These are phyloP conservation scores for Pseudopithomyces chartarum DNA, from an alignment of 2,329 filamentous ascomycete species.

Conservation along the genomic window DNA sequence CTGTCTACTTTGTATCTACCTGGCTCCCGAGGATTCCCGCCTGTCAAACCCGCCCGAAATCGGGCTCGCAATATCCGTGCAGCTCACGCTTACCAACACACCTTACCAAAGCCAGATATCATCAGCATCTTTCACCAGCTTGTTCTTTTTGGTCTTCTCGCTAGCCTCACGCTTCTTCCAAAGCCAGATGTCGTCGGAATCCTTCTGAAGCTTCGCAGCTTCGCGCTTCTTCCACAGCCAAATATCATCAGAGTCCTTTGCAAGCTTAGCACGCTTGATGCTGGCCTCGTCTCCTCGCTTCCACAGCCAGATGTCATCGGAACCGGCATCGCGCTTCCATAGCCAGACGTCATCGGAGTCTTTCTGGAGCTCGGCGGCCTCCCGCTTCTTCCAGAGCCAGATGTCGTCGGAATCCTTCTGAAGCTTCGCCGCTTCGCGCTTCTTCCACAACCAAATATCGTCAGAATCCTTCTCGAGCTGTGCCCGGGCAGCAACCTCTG, in stretches of 20 bases:
- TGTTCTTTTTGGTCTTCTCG: slow-evolving; percentile 1
- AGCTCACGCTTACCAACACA: background rate
- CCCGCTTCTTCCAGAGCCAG: slow-evolving; percentile 4
- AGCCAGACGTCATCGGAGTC: slow-evolving; percentile 3
- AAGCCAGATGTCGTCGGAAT: slow-evolving; percentile 2
- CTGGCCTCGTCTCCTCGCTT: background rate
- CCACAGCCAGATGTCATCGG: slow-evolving; percentile 1
- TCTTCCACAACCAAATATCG: background rate
- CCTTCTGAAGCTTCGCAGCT: background rate
- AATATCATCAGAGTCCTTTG: background rate
- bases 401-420: slow-evolving; percentile 3
- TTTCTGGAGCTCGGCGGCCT: background rate
- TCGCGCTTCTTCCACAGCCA: slow-evolving; percentile 6
- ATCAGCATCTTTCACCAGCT: slow-evolving; percentile 1
- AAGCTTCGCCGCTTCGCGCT: background rate
- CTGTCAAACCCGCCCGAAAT: no score
- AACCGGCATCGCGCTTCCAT: slow-evolving; percentile 1
- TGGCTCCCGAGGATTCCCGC: background rate
- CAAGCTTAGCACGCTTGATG: slow-evolving; percentile 1
- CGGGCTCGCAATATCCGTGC: background rate
- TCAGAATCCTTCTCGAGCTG: background rate
- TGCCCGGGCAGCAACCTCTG: background rate
- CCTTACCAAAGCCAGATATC: slow-evolving; percentile 3
- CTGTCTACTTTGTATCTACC: no score
- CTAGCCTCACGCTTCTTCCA: slow-evolving; percentile 1